Evolutionary conservation across 1,284 basidiomycete genomes (phyloP).

Genomic region (Puccinia brachypodii): DNA sequence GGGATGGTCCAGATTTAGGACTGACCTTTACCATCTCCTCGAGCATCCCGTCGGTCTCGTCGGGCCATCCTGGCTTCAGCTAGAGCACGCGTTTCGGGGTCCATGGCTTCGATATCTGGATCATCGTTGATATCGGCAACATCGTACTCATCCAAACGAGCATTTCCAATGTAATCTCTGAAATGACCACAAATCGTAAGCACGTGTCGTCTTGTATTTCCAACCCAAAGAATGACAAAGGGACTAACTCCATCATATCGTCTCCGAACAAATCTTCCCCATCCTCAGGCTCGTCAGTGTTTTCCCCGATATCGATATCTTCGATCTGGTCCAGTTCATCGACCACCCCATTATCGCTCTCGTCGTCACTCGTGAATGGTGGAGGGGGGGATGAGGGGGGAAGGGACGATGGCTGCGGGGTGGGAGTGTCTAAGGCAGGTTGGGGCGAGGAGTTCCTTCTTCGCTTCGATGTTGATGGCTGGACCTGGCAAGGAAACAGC

Average conservation of each 20-base stretch:
- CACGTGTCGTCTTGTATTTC: neutral
- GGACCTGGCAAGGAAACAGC: constrained; percentile 1
- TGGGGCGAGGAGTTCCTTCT: constrained; percentile 35
- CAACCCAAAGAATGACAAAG: neutral
- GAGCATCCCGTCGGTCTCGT: constrained; percentile 75
- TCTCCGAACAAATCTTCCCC: constrained; percentile 93
- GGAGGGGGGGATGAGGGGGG: constrained; percentile 49
- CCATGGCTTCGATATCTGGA: constrained; percentile 71
- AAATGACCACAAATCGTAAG: neutral
- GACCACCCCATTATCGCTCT: constrained; percentile 30
- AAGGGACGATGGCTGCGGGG: constrained; percentile 37
- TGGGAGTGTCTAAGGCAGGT: neutral
- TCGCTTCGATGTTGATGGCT: constrained; percentile 31
- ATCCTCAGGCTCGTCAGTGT: constrained; percentile 67
- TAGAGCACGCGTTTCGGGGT: constrained; percentile 71
- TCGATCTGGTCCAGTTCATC: constrained; percentile 66
- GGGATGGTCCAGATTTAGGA: neutral
- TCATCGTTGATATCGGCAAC: constrained; percentile 83
- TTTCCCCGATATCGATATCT: constrained; percentile 61
- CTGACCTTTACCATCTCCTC: constrained; percentile 62
- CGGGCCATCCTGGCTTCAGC: constrained; percentile 86
- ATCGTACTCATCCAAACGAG: constrained; percentile 82
- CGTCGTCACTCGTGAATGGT: constrained; percentile 42
- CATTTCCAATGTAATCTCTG: constrained; percentile 85
- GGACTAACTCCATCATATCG: constrained; percentile 68